Evolutionary conservation across 805 yeast genomes (phyloP), one percentile per base, ranked within the genome.

Genomic region (Torulaspora indica): DNA sequence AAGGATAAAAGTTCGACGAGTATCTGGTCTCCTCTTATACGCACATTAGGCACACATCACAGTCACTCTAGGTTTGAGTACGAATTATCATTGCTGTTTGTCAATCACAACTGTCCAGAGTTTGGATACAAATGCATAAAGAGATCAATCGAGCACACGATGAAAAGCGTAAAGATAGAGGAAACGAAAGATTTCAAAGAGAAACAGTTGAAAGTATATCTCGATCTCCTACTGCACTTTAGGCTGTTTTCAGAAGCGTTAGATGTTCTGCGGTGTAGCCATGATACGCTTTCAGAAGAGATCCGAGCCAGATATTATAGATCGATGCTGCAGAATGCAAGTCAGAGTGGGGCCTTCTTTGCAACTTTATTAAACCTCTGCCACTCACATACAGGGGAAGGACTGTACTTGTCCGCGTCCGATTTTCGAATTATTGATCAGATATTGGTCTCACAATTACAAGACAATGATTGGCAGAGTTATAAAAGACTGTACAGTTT

Each of bases 201-300:
- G 14, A 48, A 34, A 0, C 68, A 64, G 35, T 49, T 60, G 36
- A 43, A 45, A n/a, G 62, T 58, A 33, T 55, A 60, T 40, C 42
- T 64, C 22, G 52, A 58, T 22, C 49, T 56, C 13, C 46, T 64
- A 14, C 50, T 59, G 22, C 43, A 55, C 8, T 62, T 62, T 32
- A 34, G 49, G 14, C 45, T 58, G 44, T 60, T 45, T 44, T 48
- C 53, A 22, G 68, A 64, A 43, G 57, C 60, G 5, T 30, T 64
- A 10, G 66, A 63, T 46, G 62, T 64, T 7, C 38, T 64, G 36
- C 53, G 61, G 27, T 47, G 60, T 30, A 55, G 63, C 27, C 63
- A 58, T 36, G 47, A 49, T 8, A 50, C 47, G 12, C 40, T 62
- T n/a, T 33, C 56, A 5, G 41, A 40, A 2, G 49, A 48, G 22